Evolutionary conservation across 495 filamentous ascomycete species (phyloP).

Genomic region (Penicillium longicatenatum): DNA sequence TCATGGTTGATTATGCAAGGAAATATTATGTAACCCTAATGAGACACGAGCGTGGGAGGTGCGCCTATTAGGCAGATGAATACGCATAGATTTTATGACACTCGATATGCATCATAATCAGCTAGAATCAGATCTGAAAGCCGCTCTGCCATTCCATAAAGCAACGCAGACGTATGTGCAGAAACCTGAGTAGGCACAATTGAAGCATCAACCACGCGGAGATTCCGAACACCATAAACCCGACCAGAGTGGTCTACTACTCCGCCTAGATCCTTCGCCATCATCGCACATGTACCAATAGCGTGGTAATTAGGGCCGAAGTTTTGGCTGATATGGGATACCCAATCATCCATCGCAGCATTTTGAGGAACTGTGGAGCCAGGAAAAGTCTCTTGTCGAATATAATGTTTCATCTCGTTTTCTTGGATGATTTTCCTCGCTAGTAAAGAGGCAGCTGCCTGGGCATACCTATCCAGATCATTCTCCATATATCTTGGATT

Average conservation of each 20-base stretch:
- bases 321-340: constrained; percentile 3
- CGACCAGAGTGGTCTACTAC: constrained; percentile 34
- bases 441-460: neutral
- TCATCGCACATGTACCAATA: constrained; percentile 46
- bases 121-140: constrained; percentile 15
- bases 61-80: neutral
- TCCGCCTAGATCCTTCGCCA: constrained; percentile 40
- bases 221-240: neutral
- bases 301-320: constrained; percentile 39
- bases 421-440: neutral
- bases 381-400: constrained; percentile 21
- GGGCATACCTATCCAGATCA: neutral
- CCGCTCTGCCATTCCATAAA: constrained; percentile 47
- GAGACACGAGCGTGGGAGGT: neutral
- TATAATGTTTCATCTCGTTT: neutral
- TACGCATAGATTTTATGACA: neutral
- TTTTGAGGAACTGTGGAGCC: constrained; percentile 39
- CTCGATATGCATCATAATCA: neutral
- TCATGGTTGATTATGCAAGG: too few relatives aligned
- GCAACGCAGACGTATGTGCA: constrained; percentile 19
- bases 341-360: constrained; percentile 47
- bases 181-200: constrained; percentile 34
- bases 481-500: constrained; percentile 2
- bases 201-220: constrained; percentile 40
- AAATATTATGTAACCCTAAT: too few relatives aligned